Conservation (phyloP, 164 flowering plant genomes). For the Vitis riparia region DNA sequence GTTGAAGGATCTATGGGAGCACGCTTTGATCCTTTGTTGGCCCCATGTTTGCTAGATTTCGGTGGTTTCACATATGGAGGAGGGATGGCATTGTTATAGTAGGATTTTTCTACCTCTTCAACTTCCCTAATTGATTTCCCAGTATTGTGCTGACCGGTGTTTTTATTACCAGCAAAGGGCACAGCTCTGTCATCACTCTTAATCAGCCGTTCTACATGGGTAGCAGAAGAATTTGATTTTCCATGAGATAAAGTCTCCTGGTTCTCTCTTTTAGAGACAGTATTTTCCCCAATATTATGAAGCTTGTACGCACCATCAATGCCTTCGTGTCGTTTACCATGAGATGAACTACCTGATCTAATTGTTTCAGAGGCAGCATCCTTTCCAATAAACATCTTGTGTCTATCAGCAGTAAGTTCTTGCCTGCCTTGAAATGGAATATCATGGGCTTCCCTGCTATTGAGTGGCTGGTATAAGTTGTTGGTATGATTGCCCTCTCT, state of each 20-base stretch:
- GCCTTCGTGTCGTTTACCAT: conserved; percentile 24
- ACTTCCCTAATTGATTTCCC: conserved; percentile 20
- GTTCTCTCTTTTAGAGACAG: conserved; percentile 16
- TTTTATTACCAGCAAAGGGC: conserved; percentile 9
- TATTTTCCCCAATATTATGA: conserved; percentile 20
- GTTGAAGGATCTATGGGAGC: conserved; percentile 19
- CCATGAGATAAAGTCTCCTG: conserved; percentile 13
- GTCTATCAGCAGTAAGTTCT: conserved; percentile 12
- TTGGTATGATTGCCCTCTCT: conserved; percentile 12
- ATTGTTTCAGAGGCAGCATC: conserved; percentile 14
- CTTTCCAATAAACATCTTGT: conserved; percentile 13
- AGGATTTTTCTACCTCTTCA: conserved; percentile 29
- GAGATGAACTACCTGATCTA: conserved; percentile 27
- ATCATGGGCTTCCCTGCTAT: conserved; percentile 19
- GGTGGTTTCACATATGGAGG: conserved; percentile 50
- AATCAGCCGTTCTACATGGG: neutral
- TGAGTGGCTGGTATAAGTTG: conserved; percentile 17
- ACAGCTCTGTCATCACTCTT: conserved; percentile 16
- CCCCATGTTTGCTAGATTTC: conserved; percentile 27
- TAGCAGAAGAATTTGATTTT: conserved; percentile 16
- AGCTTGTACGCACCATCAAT: conserved; percentile 21
- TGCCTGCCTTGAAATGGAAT: conserved; percentile 16
- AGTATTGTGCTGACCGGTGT: conserved; percentile 5
- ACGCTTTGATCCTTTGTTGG: conserved; percentile 8
- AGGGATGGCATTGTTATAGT: conserved; percentile 27